Evolutionary conservation across 805 yeast species (phyloP).

Genomic region (Ogataea polymorpha): DNA sequence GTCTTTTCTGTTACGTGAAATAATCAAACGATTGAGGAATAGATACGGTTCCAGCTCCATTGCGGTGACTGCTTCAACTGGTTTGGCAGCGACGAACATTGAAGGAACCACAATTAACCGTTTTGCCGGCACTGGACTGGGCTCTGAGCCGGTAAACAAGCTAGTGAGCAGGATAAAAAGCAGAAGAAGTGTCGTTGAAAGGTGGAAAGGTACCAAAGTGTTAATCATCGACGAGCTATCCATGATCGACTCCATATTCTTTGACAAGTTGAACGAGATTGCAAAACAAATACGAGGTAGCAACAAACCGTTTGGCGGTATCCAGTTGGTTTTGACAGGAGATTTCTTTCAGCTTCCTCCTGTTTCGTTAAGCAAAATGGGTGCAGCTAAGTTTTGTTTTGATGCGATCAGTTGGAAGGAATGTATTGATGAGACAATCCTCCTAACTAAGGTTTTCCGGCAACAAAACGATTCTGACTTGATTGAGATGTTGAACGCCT

Average conservation of each 20-base stretch:
- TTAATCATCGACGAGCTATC: constrained; percentile 90
- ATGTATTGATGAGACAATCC: constrained; percentile 60
- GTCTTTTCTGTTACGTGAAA: constrained; percentile 60
- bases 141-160: constrained; percentile 45
- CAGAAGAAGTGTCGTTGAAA: constrained; percentile 39
- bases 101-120: constrained; percentile 88
- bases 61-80: constrained; percentile 94
- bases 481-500: constrained; percentile 73
- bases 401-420: constrained; percentile 68
- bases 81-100: constrained; percentile 90
- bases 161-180: constrained; percentile 48
- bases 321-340: constrained; percentile 87
- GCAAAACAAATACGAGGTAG: constrained; percentile 54
- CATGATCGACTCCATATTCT: constrained; percentile 80
- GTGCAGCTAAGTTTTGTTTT: constrained; percentile 59
- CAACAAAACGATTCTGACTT: constrained; percentile 78
- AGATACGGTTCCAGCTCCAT: constrained; percentile 49
- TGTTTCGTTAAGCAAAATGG: constrained; percentile 46
- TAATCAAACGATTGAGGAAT: constrained; percentile 51
- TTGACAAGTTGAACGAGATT: constrained; percentile 69
- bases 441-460: constrained; percentile 79
- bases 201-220: constrained; percentile 70
- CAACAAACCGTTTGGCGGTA: constrained; percentile 83
- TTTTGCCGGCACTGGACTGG: constrained; percentile 84
- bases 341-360: constrained; percentile 97